A percentile compares a stretch with the other conserved stretches of the same genome.
phyloP scores from a whole-genome alignment of 2,329 filamentous ascomycete genomes.

The Colletotrichum sp. region DNA sequence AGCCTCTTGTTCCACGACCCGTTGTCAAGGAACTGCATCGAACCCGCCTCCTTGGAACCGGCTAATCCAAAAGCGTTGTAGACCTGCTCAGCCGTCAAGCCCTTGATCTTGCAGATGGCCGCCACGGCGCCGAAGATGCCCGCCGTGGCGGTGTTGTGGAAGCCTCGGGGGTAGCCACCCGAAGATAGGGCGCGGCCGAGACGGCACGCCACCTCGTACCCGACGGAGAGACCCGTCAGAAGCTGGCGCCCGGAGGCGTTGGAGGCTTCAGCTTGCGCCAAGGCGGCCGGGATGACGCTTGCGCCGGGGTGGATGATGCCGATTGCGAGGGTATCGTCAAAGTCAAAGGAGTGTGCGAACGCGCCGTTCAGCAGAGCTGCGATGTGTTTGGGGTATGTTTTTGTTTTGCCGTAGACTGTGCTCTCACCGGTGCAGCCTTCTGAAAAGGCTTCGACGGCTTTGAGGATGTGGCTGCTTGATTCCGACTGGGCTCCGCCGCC shows the following conservation, averaged over 20 bases:
- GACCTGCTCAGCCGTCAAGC: slow-evolving; percentile 20
- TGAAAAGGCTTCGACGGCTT: slow-evolving; percentile 36
- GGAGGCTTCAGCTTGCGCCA: slow-evolving; percentile 25
- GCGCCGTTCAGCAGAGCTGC: slow-evolving; percentile 46
- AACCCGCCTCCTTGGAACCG: slow-evolving; percentile 28
- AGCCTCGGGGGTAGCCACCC: slow-evolving; percentile 28
- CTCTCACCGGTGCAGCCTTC: slow-evolving; percentile 26
- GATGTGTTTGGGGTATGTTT: slow-evolving; percentile 37
- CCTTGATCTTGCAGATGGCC: slow-evolving; percentile 27
- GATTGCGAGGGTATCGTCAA: slow-evolving; percentile 48
- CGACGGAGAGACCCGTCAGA: slow-evolving; percentile 25
- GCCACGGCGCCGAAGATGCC: slow-evolving; percentile 31
- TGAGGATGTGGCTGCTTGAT: slow-evolving; percentile 30
- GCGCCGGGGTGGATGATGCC: slow-evolving; percentile 46
- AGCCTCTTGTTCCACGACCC: slow-evolving; percentile 32
- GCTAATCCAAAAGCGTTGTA: slow-evolving; percentile 29
- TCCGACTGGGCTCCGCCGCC: slow-evolving; percentile 26
- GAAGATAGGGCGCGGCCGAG: slow-evolving; percentile 26
- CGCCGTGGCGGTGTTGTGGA: slow-evolving; percentile 31
- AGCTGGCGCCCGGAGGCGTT: not conserved
- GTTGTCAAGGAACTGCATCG: slow-evolving; percentile 34
- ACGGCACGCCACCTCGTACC: slow-evolving; percentile 31
- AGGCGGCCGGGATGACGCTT: slow-evolving; percentile 40
- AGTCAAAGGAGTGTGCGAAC: slow-evolving; percentile 47
- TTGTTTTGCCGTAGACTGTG: slow-evolving; percentile 38